These are phyloP conservation scores for Geosmithia putterillii DNA, from an alignment of 2,329 filamentous ascomycete genomes.

Conservation along the genomic window DNA sequence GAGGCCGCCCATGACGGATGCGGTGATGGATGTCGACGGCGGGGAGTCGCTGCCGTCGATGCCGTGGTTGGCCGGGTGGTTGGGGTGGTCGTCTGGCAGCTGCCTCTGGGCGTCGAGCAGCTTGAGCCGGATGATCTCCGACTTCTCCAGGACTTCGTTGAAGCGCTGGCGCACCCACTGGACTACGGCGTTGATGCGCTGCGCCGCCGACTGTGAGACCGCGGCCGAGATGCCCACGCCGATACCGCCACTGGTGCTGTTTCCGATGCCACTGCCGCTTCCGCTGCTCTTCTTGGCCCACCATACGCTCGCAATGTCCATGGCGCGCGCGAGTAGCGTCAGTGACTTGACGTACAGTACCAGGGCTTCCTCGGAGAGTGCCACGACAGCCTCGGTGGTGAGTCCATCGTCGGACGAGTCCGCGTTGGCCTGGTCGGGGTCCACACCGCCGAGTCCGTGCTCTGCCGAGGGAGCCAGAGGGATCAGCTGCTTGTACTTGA, in stretches of 20 bases:
- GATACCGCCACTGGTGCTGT: no score
- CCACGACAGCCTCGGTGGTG: constrained; percentile 74
- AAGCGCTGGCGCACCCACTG: constrained; percentile 92
- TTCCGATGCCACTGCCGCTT: constrained; percentile 32
- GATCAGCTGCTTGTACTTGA: constrained; percentile 96
- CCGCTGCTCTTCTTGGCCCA: constrained; percentile 72
- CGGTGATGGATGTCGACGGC: constrained; percentile 36
- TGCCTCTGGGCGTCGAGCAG: constrained; percentile 75
- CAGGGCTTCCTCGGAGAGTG: constrained; percentile 84
- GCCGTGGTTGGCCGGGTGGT: constrained; percentile 69
- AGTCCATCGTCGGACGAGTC: constrained; percentile 69
- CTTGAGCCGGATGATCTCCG: constrained; percentile 82
- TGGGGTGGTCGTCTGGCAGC: constrained; percentile 73
- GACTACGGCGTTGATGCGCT: constrained; percentile 81
- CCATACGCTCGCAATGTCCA: constrained; percentile 90
- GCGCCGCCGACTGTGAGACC: constrained; percentile 37
- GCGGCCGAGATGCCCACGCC: constrained; percentile 24
- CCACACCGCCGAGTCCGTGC: constrained; percentile 54
- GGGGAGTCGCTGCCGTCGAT: constrained; percentile 42
- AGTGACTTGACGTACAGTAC: constrained; percentile 95
- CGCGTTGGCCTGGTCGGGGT: constrained; percentile 35
- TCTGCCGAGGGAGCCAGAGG: constrained; percentile 72
- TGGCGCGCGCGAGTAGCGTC: constrained; percentile 79
- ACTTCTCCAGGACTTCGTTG: constrained; percentile 95
- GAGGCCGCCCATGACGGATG: not conserved